Evolutionary conservation across 1,284 basidiomycete species (phyloP), one percentile per base, ranked within the genome.

Genomic region (Ceratorhiza oryzae-sativae): DNA sequence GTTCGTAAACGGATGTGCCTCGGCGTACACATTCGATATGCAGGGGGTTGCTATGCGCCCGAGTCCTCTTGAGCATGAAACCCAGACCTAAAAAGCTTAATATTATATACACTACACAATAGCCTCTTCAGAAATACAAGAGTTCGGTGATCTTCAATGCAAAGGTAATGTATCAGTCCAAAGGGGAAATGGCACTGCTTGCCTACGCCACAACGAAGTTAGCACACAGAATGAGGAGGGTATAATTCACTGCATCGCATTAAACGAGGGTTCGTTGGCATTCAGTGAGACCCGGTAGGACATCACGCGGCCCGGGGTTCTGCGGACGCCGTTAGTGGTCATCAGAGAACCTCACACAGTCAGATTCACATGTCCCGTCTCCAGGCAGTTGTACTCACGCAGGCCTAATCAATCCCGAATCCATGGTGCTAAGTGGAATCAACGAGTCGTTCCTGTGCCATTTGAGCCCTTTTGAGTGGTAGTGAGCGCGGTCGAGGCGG

Each of bases 151-250:
- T 61, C 15, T 25, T 56, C 55, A 56, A 56, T 25, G 30, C 42
- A 45, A 45, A 18, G 42, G 42, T 15, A 42, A 60, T 34, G 41
- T 46, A 61, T 48, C 59, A 46, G 27, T 46, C 59, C 27, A n/a
- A 61, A 61, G 27, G 18, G 59, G 59, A 61, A 61, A 61, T 61
- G 32, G 42, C 59, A 61, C 27, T 20, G 59, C 45, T 48, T 23
- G 59, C 6, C 15, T 32, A 61, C 59, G 55, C 55, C 55, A 61
- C 41, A 42, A 61, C 41, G 41, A 32, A 56, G 20, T 46, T 42
- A 61, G 46, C 42, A 45, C 59, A 42, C 42, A 61, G 45, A 61
- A 27, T 8, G 15, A 55, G 49, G 34, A 32, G 41, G 30, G 41
- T 46, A 48, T 46, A 55, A 61, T 61, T 61, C 59, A 61, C 45